A percentile compares a stretch with the other conserved stretches of the same genome.
phyloP scores from a whole-genome alignment of 2,329 filamentous ascomycete genomes.

The Claviceps humidiphila region DNA sequence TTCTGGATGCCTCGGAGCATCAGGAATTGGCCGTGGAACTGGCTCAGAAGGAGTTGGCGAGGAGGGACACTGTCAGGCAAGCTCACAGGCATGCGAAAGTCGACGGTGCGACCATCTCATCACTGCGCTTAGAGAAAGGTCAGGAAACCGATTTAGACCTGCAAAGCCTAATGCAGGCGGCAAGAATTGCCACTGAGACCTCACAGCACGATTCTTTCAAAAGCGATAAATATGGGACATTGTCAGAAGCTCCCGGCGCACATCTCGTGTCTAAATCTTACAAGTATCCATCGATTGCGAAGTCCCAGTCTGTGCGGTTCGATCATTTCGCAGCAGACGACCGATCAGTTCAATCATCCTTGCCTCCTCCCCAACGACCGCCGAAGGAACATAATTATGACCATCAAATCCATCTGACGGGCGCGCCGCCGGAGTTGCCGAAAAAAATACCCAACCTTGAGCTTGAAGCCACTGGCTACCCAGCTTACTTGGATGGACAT shows the following conservation, averaged over 20 bases:
- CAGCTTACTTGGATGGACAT: neutral
- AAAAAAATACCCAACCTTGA: conserved; percentile 13
- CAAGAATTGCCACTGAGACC: conserved; percentile 31
- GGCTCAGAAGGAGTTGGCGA: conserved; percentile 57
- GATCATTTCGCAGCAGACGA: conserved; percentile 13
- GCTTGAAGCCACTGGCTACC: conserved; percentile 6
- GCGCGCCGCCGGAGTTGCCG: conserved; percentile 14
- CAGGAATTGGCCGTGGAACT: conserved; percentile 64
- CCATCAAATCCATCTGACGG: neutral
- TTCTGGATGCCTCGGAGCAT: conserved; percentile 58
- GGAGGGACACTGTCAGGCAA: conserved; percentile 49
- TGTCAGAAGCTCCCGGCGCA: conserved; percentile 12
- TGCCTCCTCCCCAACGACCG: conserved; percentile 20
- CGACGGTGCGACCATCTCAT: conserved; percentile 4
- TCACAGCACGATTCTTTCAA: neutral
- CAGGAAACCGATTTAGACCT: conserved; percentile 29
- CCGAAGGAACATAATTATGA: conserved; percentile 15
- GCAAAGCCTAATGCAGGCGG: conserved; percentile 39
- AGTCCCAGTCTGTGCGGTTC: conserved; percentile 35
- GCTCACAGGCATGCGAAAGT: conserved; percentile 37
- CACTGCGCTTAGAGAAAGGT: neutral
- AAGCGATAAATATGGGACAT: neutral
- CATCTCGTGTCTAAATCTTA: conserved; percentile 24
- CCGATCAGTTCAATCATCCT: conserved; percentile 5
- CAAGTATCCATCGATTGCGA: conserved; percentile 44